Evolutionary conservation across 2,329 filamentous ascomycete species (phyloP).

Genomic region (Alternaria conjuncta): DNA sequence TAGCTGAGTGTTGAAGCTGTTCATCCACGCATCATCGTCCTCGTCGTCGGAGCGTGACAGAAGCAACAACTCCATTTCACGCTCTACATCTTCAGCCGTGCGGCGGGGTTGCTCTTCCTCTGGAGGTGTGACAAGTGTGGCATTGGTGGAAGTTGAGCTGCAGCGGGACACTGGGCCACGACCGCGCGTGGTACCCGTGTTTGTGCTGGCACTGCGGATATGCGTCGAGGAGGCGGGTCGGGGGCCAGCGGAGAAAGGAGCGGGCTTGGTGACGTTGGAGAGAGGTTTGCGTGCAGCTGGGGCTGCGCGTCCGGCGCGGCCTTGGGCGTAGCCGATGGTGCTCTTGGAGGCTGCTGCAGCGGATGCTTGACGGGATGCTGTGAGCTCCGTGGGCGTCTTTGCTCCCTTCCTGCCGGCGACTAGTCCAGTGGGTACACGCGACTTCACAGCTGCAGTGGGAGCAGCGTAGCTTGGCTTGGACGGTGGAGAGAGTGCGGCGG

Average conservation of each 20-base stretch:
- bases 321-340: conserved; percentile 85
- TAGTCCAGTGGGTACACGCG: conserved; percentile 43
- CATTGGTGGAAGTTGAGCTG: conserved; percentile 41
- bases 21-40: conserved; percentile 41
- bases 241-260: conserved; percentile 34
- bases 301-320: conserved; percentile 63
- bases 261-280: conserved; percentile 43
- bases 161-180: conserved; percentile 40
- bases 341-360: conserved; percentile 75
- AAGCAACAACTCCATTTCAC: conserved; percentile 39
- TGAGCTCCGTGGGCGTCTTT: conserved; percentile 51
- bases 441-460: conserved; percentile 49
- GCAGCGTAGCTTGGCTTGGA: conserved; percentile 48
- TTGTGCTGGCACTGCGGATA: conserved; percentile 20
- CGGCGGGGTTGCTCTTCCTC: conserved; percentile 30
- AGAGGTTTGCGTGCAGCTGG: conserved; percentile 43
- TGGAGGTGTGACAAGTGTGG: conserved; percentile 33
- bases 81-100: conserved; percentile 44
- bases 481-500: conserved; percentile 49
- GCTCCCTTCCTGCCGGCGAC: conserved; percentile 51
- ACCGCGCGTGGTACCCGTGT: conserved; percentile 15
- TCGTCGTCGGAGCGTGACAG: conserved; percentile 37
- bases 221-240: conserved; percentile 25
- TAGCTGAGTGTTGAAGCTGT: conserved; percentile 37
- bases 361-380: conserved; percentile 63